Evolutionary conservation across 331 rosid genomes (phyloP).

Genomic region (Malus hybrid): DNA sequence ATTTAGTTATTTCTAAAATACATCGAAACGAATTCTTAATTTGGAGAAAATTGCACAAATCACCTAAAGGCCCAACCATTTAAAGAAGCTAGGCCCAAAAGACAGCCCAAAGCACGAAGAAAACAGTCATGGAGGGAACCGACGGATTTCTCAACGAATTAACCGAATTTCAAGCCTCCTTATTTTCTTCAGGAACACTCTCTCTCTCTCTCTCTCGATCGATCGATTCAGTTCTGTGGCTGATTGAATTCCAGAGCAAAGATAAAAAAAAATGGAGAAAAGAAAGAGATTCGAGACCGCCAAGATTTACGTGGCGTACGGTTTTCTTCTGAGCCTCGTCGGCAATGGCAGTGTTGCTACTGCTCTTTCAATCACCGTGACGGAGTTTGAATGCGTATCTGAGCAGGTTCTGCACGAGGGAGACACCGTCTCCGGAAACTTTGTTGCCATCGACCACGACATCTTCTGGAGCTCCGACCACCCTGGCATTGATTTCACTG

Average conservation of each 20-base stretch:
- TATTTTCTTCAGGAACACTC: neutral
- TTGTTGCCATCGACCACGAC: constrained; percentile 9
- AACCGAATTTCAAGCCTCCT: neutral
- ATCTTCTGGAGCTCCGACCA: constrained; percentile 13
- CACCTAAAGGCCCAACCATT: neutral
- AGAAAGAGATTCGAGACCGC: neutral
- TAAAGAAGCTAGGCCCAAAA: neutral
- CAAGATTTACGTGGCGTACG: neutral
- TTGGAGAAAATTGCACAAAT: too few species aligned
- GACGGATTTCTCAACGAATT: neutral
- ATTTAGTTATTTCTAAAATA: too few species aligned
- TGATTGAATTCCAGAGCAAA: neutral
- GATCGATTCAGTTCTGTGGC: neutral
- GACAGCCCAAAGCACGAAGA: neutral
- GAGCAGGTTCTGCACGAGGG: constrained; percentile 1
- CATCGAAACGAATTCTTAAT: too few species aligned
- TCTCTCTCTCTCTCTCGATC: neutral
- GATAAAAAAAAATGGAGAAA: neutral
- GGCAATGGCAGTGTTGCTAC: neutral
- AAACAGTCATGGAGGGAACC: neutral
- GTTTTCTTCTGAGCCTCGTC: neutral
- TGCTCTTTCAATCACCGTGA: constrained; percentile 3
- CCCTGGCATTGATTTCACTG: constrained; percentile 4
- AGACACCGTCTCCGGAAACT: neutral
- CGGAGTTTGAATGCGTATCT: neutral